These are phyloP conservation scores for Circinella umbellata DNA, from an alignment of 371 early-diverging fungal genomes.

Conservation along the genomic window DNA sequence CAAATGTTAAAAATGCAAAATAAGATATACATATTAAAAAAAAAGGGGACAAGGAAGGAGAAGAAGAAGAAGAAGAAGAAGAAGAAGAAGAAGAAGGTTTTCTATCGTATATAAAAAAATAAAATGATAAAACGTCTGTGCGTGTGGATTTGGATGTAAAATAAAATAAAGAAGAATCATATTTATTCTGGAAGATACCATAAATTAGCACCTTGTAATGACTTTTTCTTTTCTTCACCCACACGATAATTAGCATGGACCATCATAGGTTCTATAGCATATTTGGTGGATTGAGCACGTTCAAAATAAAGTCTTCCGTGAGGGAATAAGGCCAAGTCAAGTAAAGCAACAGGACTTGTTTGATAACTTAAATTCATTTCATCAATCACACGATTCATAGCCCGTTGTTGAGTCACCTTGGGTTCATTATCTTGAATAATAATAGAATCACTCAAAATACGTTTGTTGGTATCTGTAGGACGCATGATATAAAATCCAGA, in stretches of 20 bases:
- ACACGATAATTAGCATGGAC: constrained; percentile 52
- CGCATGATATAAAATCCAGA: constrained; percentile 58
- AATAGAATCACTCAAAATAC: constrained; percentile 46
- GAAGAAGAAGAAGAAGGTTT: too few species aligned
- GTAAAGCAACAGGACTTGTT: constrained; percentile 39
- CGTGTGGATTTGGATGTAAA: too few species aligned
- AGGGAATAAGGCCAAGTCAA: constrained; percentile 49
- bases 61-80: too few species aligned
- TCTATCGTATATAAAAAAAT: too few species aligned
- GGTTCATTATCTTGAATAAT: constrained; percentile 49
- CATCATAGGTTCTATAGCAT: constrained; percentile 47
- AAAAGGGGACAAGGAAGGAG: too few species aligned
- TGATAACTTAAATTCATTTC: constrained; percentile 48
- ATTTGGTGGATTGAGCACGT: constrained; percentile 40
- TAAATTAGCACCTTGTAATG: constrained; percentile 40
- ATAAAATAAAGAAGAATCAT: too few species aligned
- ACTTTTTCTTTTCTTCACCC: constrained; percentile 62
- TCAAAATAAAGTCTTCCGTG: constrained; percentile 55
- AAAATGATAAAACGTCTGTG: too few species aligned
- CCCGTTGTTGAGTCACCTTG: constrained; percentile 53
- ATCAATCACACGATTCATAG: constrained; percentile 50
- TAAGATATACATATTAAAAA: too few species aligned
- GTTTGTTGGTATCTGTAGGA: constrained; percentile 46
- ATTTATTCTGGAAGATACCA: constrained; percentile 36
- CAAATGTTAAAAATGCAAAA: too few species aligned